Evolutionary conservation across 352 stramenopile genomes (phyloP), one percentile per base, ranked within the genome.

Genomic region (Phytophthora capsici): DNA sequence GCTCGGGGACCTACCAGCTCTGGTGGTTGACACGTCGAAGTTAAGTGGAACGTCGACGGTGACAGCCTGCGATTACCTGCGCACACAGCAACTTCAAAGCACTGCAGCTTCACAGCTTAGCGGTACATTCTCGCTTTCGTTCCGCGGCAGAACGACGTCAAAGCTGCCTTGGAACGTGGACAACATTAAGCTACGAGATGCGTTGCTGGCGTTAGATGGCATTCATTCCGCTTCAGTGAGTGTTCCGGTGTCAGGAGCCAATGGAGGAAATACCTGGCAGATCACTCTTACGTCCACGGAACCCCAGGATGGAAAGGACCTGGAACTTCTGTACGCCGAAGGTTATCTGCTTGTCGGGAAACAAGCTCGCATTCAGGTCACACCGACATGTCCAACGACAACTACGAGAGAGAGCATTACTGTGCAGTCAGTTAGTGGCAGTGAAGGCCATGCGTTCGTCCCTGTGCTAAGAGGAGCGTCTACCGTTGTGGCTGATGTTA

Each of bases 51-150:
- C 62, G 66, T 73, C 64, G n/a, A 82, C 80, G 9, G 77, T 98
- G 8, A 97, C 84, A 9, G 80, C 86, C 5, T 98, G 92, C 54
- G 86, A 98, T 53, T 86, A 77, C 26, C 86, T 88, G 48, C 78
- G 84, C n/a, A 84, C 88, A 8, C 95, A 97, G 68, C 66, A 80
- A 41, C 62, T 95, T 46, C 66, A 80, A 41, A 94, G 70, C 19
- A 81, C 75, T 1, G 73, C 84, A 2, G 45, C 19, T 0, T 80
- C 82, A 2, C 52, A 69, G 32, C 76, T 98, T 19, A 85, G 82
- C 10, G 94, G 94, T 9, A 89, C 73, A 10, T 98, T 98, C 55
- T 96, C 82, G 20, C 57, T 98, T 0, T 64, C 68, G 3, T 97
- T 96, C 49, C 73, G 80, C 14, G 76, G 73, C n/a, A 76, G 78